Evolutionary conservation across 169 alveolate species (phyloP).

Genomic region (Theileria luwenshuni): DNA sequence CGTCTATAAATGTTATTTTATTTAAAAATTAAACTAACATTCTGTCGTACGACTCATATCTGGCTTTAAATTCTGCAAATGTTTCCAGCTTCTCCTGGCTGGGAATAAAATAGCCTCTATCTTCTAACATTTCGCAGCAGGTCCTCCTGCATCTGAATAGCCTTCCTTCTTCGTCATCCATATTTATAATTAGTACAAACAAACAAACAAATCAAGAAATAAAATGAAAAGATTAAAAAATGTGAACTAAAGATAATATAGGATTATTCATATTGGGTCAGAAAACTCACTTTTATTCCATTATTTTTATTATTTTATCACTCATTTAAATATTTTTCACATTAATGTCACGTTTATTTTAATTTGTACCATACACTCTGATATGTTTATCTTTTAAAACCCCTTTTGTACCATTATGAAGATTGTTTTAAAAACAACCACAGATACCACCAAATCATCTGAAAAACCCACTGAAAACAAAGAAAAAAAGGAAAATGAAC

Average conservation of each 20-base stretch:
- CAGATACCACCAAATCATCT: too few species aligned
- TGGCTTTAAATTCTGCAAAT: conserved; percentile 82
- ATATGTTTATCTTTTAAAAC: neutral
- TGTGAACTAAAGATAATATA: neutral
- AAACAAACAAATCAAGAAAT: conserved; percentile 1
- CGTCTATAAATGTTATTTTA: conserved; percentile 69
- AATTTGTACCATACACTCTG: conserved; percentile 7
- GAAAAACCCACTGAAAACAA: neutral
- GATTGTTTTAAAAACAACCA: conserved; percentile 27
- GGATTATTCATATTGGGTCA: conserved; percentile 16
- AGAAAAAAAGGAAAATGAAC: conserved; percentile 2
- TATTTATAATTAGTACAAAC: conserved; percentile 29
- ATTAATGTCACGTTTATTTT: neutral
- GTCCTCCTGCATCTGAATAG: conserved; percentile 88
- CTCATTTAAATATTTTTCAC: neutral
- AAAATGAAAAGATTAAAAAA: neutral
- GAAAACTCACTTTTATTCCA: neutral
- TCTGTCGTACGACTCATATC: conserved; percentile 77
- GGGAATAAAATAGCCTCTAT: conserved; percentile 88
- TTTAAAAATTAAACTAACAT: conserved; percentile 36
- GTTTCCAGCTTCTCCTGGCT: conserved; percentile 81
- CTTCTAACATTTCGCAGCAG: conserved; percentile 90
- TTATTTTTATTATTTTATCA: neutral
- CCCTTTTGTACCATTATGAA: neutral
- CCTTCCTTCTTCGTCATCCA: conserved; percentile 87